A percentile compares a stretch with the other conserved stretches of the same genome.
Conservation (phyloP, 805 yeast species). For the Schwanniomyces occidentalis region DNA sequence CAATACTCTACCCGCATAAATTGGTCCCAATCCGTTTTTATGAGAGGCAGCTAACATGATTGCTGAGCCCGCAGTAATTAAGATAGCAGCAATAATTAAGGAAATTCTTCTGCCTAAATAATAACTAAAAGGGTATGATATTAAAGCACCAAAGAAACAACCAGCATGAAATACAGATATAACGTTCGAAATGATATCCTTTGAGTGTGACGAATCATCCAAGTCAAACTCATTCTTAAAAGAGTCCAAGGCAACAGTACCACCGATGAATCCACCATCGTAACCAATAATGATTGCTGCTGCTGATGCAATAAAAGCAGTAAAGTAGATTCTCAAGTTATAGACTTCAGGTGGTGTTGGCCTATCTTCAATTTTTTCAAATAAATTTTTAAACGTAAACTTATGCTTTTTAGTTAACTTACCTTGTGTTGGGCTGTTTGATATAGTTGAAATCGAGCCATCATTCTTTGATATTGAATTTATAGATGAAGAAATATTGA, state of each 20-base stretch:
- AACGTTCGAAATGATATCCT: constrained; percentile 28
- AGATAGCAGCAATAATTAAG: constrained; percentile 29
- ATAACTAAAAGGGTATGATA: constrained; percentile 36
- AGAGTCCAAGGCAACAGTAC: constrained; percentile 34
- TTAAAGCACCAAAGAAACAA: constrained; percentile 39
- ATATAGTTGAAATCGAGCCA: not conserved
- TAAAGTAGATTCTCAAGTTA: constrained; percentile 32
- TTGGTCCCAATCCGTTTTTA: constrained; percentile 31
- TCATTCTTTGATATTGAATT: not conserved
- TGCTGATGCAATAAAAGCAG: constrained; percentile 37
- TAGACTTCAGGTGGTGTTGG: constrained; percentile 41
- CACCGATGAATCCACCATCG: constrained; percentile 43
- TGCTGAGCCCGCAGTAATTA: constrained; percentile 37
- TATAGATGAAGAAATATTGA: not conserved
- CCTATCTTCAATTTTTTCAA: constrained; percentile 37
- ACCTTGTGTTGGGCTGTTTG: not conserved
- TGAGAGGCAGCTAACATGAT: constrained; percentile 34
- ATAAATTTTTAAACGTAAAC: constrained; percentile 8
- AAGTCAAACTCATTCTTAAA: constrained; percentile 35
- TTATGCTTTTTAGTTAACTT: not conserved
- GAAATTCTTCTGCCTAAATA: constrained; percentile 34
- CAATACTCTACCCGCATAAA: constrained; percentile 37
- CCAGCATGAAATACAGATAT: constrained; percentile 43
- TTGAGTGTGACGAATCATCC: constrained; percentile 20
- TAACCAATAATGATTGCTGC: constrained; percentile 44